Base-by-base conservation (phyloP, 768 basidiomycete genomes). In the Hydnomerulius pinastri region DNA sequence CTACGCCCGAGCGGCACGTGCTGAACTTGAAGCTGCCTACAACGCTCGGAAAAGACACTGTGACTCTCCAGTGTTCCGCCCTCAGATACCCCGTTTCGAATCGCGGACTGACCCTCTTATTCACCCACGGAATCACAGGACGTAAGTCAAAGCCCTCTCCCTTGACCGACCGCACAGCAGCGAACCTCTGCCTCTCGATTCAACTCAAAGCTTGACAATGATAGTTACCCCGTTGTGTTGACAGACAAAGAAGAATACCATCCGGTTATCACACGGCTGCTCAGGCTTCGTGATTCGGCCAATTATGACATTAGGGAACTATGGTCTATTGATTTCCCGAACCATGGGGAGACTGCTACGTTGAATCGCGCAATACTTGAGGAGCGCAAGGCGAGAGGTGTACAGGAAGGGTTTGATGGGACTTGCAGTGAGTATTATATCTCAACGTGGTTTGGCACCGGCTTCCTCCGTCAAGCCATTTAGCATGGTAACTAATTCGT, bases 251-350 rank as follows among this genome's bases (percentile, higher is more conserved):
- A 68, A 51, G 47, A 58, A 28, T 71, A 65, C 36, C 63, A 69
- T 17, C 37, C 52, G 4, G 12, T 53, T 28, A 48, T 69, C 11
- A 39, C 46, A 6, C 52, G 54, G 6, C 20, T 68, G 6, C 57
- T 69, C 32, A 33, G 33, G 25, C 48, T 52, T 40, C 41, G 41
- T 10, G 36, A 50, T 17, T 38, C 15, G 6, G 51, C 55, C 4
- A 46, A 54, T 3, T 64, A 58, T 28, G 54, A 46, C 23, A 60
- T 71, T 17, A 57, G 61, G 3, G 69, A 71, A 38, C 61, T 72
- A 47, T 71, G 69, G 69, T 59, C 64, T 2, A 52, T 72, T 2
- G 70, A 71, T 43, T 59, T 69, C 46, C 72, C 69, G 1, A 71
- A 71, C 43, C 70, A 71, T 27, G 70, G 71, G 5, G 62, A 73